A percentile compares a stretch with the other conserved stretches of the same genome.
These are phyloP conservation scores for Phytopythium mirpurense DNA, from an alignment of 352 stramenopile species.

Conservation along the genomic window DNA sequence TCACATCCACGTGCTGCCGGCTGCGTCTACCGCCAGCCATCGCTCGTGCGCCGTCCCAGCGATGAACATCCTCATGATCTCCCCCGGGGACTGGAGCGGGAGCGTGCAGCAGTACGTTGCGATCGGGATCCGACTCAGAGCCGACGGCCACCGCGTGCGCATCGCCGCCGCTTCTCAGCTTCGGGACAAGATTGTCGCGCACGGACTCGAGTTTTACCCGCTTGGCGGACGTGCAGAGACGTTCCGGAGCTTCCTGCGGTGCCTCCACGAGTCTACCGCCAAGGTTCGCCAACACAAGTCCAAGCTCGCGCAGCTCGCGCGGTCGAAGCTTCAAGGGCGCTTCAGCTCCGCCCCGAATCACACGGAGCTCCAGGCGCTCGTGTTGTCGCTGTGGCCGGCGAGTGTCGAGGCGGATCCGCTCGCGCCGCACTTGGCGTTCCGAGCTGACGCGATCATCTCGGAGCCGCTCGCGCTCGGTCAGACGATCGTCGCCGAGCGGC, in stretches of 20 bases:
- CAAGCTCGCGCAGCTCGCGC: slow-evolving; percentile 1
- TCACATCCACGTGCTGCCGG: not conserved
- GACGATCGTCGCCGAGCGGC: slow-evolving; percentile 52
- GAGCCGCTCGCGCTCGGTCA: slow-evolving; percentile 64
- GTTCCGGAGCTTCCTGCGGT: slow-evolving; percentile 38
- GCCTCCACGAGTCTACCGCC: slow-evolving; percentile 21
- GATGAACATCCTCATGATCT: slow-evolving; percentile 74
- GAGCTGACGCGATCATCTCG: slow-evolving; percentile 64
- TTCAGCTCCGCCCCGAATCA: slow-evolving; percentile 12
- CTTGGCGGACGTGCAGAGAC: slow-evolving; percentile 46
- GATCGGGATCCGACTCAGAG: slow-evolving; percentile 66
- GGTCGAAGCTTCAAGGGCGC: not conserved
- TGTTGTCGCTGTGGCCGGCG: slow-evolving; percentile 58
- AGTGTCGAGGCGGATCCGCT: slow-evolving; percentile 43
- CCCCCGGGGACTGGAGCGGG: slow-evolving; percentile 63
- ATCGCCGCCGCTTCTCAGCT: slow-evolving; percentile 84
- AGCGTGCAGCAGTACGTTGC: slow-evolving; percentile 68
- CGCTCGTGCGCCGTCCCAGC: slow-evolving; percentile 16
- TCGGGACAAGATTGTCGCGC: slow-evolving; percentile 51
- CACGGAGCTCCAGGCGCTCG: slow-evolving; percentile 43
- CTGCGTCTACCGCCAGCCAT: not conserved
- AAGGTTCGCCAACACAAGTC: not conserved
- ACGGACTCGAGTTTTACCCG: slow-evolving; percentile 66
- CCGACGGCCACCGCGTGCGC: slow-evolving; percentile 85
- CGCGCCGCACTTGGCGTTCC: slow-evolving; percentile 37